phyloP scores from a whole-genome alignment of 176 grass and related monocot genomes.

The Triticum monococcum region DNA sequence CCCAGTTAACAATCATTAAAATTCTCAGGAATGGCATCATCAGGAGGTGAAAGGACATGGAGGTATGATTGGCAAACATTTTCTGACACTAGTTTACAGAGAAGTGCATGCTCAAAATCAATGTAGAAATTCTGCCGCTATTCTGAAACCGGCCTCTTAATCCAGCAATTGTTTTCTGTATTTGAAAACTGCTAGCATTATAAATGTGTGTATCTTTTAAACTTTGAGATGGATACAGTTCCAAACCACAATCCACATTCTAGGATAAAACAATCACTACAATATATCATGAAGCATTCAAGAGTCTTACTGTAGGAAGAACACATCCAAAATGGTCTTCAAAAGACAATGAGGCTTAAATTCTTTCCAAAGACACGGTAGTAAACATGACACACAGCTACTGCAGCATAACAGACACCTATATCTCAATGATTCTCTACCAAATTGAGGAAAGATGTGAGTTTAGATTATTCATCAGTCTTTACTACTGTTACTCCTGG shows the following conservation, averaged over 20 bases:
- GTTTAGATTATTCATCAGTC: background rate
- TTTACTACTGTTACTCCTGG: conserved; percentile 6
- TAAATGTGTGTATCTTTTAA: background rate
- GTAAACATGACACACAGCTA: background rate
- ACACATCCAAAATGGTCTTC: background rate
- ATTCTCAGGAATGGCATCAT: background rate
- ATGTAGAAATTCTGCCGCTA: background rate
- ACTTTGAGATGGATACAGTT: background rate
- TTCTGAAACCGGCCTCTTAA: background rate
- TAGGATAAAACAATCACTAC: background rate
- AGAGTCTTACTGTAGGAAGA: background rate
- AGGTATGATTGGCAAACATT: background rate
- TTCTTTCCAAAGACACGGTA: background rate
- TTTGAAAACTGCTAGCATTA: background rate
- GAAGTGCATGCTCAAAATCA: background rate
- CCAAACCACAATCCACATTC: background rate
- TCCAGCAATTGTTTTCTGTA: background rate
- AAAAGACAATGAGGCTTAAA: background rate
- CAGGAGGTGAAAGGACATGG: background rate
- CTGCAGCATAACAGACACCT: background rate
- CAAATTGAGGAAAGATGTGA: background rate
- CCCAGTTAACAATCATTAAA: background rate
- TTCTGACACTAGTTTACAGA: background rate
- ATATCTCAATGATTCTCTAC: background rate
- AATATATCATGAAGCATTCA: background rate